A percentile compares a stretch with the other conserved stretches of the same genome.
Conservation (phyloP, 257 asterid species). For the Paulownia fortunei region DNA sequence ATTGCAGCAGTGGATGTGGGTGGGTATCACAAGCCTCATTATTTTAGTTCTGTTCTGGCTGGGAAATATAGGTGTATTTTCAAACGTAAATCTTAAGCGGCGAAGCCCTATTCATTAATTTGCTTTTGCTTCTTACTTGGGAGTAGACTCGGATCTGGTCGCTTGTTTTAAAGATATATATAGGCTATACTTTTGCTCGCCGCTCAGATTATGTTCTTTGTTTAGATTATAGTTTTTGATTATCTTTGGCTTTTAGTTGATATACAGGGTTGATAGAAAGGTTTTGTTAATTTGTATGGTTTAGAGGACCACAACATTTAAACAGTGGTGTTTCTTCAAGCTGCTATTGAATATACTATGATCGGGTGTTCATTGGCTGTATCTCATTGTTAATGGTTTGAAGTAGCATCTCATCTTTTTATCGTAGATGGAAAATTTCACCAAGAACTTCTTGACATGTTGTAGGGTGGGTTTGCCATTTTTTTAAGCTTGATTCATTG, state of each 20-base stretch:
- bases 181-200: slow-evolving; percentile 12
- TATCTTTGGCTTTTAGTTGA: slow-evolving; percentile 12
- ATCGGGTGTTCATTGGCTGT: background rate
- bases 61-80: slow-evolving; percentile 77
- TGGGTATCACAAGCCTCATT: slow-evolving; percentile 44
- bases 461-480: too few species aligned
- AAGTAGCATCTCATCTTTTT: background rate
- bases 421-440: too few species aligned
- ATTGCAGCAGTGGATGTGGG: slow-evolving; percentile 90
- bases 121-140: background rate
- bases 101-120: slow-evolving; percentile 41
- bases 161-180: slow-evolving; percentile 19
- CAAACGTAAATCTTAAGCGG: slow-evolving; percentile 52
- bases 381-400: background rate
- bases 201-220: slow-evolving; percentile 18
- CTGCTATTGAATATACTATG: slow-evolving; percentile 27
- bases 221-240: slow-evolving; percentile 19
- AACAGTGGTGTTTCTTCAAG: slow-evolving; percentile 12
- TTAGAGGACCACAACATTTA: slow-evolving; percentile 25
- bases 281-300: slow-evolving; percentile 27
- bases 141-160: background rate
- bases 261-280: slow-evolving; percentile 29
- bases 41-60: slow-evolving; percentile 68
- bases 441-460: too few species aligned
- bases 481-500: too few species aligned